Evolutionary conservation across 352 stramenopile genomes (phyloP).

Genomic region (Halophytophthora batemanensis): DNA sequence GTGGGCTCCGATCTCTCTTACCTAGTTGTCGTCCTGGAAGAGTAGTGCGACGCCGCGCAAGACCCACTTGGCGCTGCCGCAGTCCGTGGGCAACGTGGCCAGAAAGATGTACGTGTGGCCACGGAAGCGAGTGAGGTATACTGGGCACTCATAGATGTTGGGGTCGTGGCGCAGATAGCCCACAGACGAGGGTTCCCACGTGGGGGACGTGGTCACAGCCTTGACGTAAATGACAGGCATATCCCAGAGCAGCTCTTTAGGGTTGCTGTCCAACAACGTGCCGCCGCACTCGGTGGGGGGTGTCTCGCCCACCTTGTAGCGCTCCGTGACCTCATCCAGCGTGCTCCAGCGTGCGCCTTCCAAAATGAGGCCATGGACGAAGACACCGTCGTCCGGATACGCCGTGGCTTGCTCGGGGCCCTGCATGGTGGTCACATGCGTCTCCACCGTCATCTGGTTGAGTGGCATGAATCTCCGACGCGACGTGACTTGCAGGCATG

Average conservation of each 20-base stretch:
- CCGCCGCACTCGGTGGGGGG: slow-evolving; percentile 86
- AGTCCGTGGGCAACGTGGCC: slow-evolving; percentile 92
- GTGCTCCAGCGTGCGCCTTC: slow-evolving; percentile 93
- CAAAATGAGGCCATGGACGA: slow-evolving; percentile 95
- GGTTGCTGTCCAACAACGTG: slow-evolving; percentile 90
- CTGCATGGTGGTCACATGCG: slow-evolving; percentile 93
- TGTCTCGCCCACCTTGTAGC: slow-evolving; percentile 79
- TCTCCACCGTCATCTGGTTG: slow-evolving; percentile 96
- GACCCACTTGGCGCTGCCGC: slow-evolving; percentile 92
- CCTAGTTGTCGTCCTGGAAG: slow-evolving; percentile 95
- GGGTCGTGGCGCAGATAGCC: slow-evolving; percentile 93
- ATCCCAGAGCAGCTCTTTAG: slow-evolving; percentile 93
- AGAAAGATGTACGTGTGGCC: slow-evolving; percentile 96
- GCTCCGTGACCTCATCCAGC: slow-evolving; percentile 87
- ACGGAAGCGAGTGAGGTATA: slow-evolving; percentile 97
- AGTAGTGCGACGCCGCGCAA: slow-evolving; percentile 92
- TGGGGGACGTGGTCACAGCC: slow-evolving; percentile 90
- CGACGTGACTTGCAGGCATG: slow-evolving; percentile 94
- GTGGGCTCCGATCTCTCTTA: neutral
- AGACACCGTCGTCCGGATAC: slow-evolving; percentile 91
- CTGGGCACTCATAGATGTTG: slow-evolving; percentile 94
- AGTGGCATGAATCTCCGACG: slow-evolving; percentile 90
- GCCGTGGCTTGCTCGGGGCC: slow-evolving; percentile 74
- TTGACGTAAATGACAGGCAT: slow-evolving; percentile 96
- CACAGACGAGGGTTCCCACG: slow-evolving; percentile 94